Percentiles rank a stretch among this genome's conserved stretches.
phyloP scores from a whole-genome alignment of 1,284 basidiomycete species.

The Amanita bisporigera region DNA sequence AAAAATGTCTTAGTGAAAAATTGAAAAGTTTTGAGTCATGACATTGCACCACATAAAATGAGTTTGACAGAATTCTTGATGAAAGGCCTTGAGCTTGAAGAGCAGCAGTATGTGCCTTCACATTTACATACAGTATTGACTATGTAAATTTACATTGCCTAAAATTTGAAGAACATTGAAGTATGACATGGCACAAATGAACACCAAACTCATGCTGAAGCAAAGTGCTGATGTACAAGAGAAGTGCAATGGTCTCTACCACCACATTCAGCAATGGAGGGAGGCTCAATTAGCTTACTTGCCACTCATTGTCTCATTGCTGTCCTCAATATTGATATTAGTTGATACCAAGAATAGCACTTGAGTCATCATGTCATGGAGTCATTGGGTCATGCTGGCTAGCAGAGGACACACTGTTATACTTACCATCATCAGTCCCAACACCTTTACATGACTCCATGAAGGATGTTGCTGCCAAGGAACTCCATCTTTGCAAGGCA shows the following conservation, averaged over 20 bases:
- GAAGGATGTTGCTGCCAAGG: constrained; percentile 1
- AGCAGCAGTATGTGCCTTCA: background rate
- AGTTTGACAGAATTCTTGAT: background rate
- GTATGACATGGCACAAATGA: background rate
- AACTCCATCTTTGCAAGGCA: background rate
- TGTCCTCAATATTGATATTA: no score
- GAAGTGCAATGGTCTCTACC: no score
- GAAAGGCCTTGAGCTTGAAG: background rate
- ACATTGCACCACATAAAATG: background rate
- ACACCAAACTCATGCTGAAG: background rate
- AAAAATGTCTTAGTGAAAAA: no score
- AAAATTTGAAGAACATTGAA: background rate
- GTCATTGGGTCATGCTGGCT: background rate
- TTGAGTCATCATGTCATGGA: background rate
- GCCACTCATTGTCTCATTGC: no score
- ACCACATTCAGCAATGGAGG: no score
- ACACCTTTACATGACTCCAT: background rate
- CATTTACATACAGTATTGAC: background rate
- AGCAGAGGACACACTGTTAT: background rate
- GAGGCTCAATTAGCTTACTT: no score
- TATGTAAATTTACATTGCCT: background rate
- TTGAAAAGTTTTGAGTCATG: no score
- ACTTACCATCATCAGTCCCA: background rate
- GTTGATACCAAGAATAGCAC: background rate
- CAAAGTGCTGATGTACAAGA: background rate